These are phyloP conservation scores for Ochromonadaceae sp. DNA, from an alignment of 352 stramenopile genomes.

Conservation along the genomic window DNA sequence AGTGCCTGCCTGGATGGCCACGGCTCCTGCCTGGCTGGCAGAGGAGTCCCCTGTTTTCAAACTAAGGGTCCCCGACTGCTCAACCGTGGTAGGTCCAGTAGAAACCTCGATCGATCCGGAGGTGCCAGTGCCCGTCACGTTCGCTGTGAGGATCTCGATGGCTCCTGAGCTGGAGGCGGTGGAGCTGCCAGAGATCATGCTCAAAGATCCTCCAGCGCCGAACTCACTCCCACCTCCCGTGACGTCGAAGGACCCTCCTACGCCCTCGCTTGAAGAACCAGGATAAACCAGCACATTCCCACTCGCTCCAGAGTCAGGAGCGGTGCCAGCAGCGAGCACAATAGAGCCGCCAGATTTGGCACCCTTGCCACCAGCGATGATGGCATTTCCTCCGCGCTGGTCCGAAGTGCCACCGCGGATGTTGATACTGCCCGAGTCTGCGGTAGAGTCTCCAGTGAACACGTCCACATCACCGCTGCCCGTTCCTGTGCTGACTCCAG, in stretches of 20 bases:
- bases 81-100: constrained; percentile 25
- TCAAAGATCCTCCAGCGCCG: constrained; percentile 51
- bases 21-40: constrained; percentile 44
- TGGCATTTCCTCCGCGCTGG: constrained; percentile 14
- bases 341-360: constrained; percentile 21
- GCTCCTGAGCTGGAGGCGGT: constrained; percentile 22
- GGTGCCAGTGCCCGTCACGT: constrained; percentile 12
- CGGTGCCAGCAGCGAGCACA: constrained; percentile 3
- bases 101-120: constrained; percentile 27
- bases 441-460: not conserved
- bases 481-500: not conserved
- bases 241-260: constrained; percentile 29
- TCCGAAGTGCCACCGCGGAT: not conserved
- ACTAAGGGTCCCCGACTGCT: constrained; percentile 42
- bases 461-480: not conserved
- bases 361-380: constrained; percentile 23
- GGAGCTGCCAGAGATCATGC: constrained; percentile 43
- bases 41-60: constrained; percentile 47
- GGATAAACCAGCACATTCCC: constrained; percentile 28
- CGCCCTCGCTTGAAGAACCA: constrained; percentile 24
- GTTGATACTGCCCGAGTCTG: not conserved
- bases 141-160: constrained; percentile 5
- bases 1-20: constrained; percentile 46
- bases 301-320: constrained; percentile 13
- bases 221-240: constrained; percentile 36